Evolutionary conservation across 106 monocot genomes (phyloP).

Genomic region (Dioscorea dumetorum): DNA sequence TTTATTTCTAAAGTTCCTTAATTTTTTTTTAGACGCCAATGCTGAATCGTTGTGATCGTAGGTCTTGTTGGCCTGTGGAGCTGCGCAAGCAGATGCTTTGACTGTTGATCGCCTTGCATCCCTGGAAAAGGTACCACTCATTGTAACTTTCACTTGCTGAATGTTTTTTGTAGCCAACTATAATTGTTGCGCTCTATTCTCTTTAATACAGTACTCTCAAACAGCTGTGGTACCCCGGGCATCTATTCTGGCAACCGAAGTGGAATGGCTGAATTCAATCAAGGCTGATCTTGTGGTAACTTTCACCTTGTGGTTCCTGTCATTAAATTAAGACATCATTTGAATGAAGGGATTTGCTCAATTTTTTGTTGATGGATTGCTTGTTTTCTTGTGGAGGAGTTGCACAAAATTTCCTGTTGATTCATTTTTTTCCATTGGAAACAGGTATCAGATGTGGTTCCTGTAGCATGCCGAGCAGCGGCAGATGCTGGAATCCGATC

Average conservation of each 20-base stretch:
- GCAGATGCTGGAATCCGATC: slow-evolving; percentile 91
- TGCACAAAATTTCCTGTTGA: neutral
- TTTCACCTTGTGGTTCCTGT: neutral
- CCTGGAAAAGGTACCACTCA: slow-evolving; percentile 42
- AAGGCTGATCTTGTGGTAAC: slow-evolving; percentile 92
- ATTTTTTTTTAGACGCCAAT: neutral
- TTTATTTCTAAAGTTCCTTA: neutral
- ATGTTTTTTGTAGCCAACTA: neutral
- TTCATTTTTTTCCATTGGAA: neutral
- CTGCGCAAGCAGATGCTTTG: slow-evolving; percentile 74
- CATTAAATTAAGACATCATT: neutral
- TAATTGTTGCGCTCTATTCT: neutral
- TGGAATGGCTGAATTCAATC: slow-evolving; percentile 83
- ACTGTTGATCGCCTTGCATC: slow-evolving; percentile 74
- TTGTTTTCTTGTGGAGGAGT: neutral
- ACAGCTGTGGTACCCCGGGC: slow-evolving; percentile 79
- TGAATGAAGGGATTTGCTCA: neutral
- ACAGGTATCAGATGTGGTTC: slow-evolving; percentile 97
- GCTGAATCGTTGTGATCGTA: slow-evolving; percentile 8
- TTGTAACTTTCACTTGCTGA: neutral
- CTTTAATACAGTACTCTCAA: slow-evolving; percentile 58
- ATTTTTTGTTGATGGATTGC: neutral
- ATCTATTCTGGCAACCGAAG: slow-evolving; percentile 79
- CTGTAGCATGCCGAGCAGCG: slow-evolving; percentile 86
- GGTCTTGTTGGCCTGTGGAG: slow-evolving; percentile 72